Conservation (phyloP, 2,329 filamentous ascomycete species). For the Fusarium longipes region DNA sequence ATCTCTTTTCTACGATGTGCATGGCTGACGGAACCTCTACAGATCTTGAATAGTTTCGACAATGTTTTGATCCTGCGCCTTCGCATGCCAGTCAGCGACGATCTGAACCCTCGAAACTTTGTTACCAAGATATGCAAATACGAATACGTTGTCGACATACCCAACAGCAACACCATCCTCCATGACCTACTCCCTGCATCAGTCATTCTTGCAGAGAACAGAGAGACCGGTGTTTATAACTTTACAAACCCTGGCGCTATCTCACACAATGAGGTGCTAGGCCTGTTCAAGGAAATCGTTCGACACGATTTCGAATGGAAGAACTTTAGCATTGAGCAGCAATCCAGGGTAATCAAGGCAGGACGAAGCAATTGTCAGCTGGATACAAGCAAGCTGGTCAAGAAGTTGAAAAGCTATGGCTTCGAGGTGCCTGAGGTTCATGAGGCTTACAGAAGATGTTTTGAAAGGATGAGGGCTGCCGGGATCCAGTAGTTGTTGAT, state of each 20-base stretch:
- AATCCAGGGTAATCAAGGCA: constrained; percentile 72
- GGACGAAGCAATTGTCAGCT: constrained; percentile 74
- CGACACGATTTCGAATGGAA: constrained; percentile 70
- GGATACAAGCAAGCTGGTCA: constrained; percentile 70
- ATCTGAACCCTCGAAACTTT: constrained; percentile 74
- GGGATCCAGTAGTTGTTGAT: too few species aligned
- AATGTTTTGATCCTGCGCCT: constrained; percentile 73
- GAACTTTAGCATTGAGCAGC: constrained; percentile 75
- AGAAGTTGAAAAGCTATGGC: constrained; percentile 69
- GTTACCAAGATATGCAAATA: constrained; percentile 76
- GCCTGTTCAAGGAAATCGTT: constrained; percentile 71
- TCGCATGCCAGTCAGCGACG: constrained; percentile 76
- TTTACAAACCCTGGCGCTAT: constrained; percentile 78
- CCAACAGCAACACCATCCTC: constrained; percentile 75
- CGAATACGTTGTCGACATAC: constrained; percentile 73
- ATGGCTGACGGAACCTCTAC: neutral
- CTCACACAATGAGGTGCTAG: constrained; percentile 75
- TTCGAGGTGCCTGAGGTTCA: constrained; percentile 71
- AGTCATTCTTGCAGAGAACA: constrained; percentile 69
- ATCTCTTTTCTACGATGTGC: too few species aligned
- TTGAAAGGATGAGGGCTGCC: too few species aligned
- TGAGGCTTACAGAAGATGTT: constrained; percentile 61
- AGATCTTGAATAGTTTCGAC: constrained; percentile 71
- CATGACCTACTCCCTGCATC: constrained; percentile 71
- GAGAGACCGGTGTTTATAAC: constrained; percentile 73